These are phyloP conservation scores for Rhododendron griersonianum DNA, from an alignment of 148 eudicot genomes.

Conservation along the genomic window DNA sequence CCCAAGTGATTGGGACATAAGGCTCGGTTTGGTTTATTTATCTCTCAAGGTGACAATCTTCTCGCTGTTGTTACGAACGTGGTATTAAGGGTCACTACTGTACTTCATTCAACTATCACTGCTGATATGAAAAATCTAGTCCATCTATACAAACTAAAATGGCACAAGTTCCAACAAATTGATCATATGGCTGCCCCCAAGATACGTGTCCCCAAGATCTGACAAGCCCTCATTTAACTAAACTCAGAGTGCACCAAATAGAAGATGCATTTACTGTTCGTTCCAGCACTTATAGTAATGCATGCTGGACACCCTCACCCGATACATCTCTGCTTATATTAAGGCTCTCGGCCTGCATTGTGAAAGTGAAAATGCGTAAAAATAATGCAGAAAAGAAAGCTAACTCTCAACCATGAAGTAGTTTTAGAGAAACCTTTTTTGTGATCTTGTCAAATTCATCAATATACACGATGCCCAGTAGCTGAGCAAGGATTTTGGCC, in stretches of 20 bases:
- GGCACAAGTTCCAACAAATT: too few species aligned
- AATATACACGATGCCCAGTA: constrained; percentile 37
- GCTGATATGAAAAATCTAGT: not conserved
- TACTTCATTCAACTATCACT: not conserved
- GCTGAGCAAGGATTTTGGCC: too few species aligned
- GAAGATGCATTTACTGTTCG: constrained; percentile 64
- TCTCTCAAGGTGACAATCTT: not conserved
- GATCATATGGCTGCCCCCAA: not conserved
- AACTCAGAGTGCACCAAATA: not conserved
- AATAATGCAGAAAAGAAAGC: not conserved
- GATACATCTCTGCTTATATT: too few species aligned
- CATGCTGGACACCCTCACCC: constrained; percentile 61
- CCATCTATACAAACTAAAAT: too few species aligned
- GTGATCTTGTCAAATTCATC: constrained; percentile 99
- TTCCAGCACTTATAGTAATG: constrained; percentile 90
- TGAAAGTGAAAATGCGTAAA: constrained; percentile 2
- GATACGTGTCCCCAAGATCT: not conserved
- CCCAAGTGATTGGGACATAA: too few species aligned
- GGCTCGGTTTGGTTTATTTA: too few species aligned
- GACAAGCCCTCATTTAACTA: not conserved
- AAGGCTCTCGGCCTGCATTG: constrained; percentile 74
- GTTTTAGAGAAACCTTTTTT: constrained; percentile 53
- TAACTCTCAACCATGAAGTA: not conserved
- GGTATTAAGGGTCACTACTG: not conserved
- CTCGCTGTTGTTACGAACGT: too few species aligned